Evolutionary conservation across 2,329 filamentous ascomycete species (phyloP).

Genomic region (Botrytis pseudocinerea): DNA sequence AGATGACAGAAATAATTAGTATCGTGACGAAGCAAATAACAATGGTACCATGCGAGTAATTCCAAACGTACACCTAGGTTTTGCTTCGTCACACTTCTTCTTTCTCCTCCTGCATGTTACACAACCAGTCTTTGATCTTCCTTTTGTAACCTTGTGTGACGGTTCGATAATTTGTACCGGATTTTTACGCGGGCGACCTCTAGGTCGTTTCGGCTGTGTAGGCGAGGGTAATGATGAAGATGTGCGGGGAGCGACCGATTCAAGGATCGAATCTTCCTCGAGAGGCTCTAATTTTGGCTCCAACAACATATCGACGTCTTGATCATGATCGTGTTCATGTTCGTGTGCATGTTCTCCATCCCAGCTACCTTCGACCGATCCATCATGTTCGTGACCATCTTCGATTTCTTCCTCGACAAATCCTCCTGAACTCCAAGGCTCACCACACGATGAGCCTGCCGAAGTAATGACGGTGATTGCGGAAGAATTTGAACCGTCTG

Average conservation of each 20-base stretch:
- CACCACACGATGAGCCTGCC: slow-evolving; percentile 34
- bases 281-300: slow-evolving; percentile 58
- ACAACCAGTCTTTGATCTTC: slow-evolving; percentile 68
- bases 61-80: slow-evolving; percentile 60
- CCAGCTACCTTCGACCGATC: background rate
- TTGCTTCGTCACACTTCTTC: slow-evolving; percentile 72
- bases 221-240: slow-evolving; percentile 23
- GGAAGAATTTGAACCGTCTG: slow-evolving; percentile 34
- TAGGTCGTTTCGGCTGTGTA: slow-evolving; percentile 57
- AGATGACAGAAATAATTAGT: slow-evolving; percentile 15
- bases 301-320: slow-evolving; percentile 43
- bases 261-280: slow-evolving; percentile 54
- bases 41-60: slow-evolving; percentile 20
- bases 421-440: slow-evolving; percentile 36
- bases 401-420: slow-evolving; percentile 34
- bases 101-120: slow-evolving; percentile 68
- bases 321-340: slow-evolving; percentile 42
- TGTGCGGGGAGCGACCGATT: slow-evolving; percentile 47
- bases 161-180: slow-evolving; percentile 56
- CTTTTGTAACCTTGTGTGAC: slow-evolving; percentile 73
- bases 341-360: slow-evolving; percentile 8
- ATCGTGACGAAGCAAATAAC: background rate
- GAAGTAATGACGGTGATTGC: slow-evolving; percentile 37
- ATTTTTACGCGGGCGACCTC: slow-evolving; percentile 81
- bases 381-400: slow-evolving; percentile 20